Base-by-base conservation (phyloP, 139 green algal species). In the Microglena sp. region DNA sequence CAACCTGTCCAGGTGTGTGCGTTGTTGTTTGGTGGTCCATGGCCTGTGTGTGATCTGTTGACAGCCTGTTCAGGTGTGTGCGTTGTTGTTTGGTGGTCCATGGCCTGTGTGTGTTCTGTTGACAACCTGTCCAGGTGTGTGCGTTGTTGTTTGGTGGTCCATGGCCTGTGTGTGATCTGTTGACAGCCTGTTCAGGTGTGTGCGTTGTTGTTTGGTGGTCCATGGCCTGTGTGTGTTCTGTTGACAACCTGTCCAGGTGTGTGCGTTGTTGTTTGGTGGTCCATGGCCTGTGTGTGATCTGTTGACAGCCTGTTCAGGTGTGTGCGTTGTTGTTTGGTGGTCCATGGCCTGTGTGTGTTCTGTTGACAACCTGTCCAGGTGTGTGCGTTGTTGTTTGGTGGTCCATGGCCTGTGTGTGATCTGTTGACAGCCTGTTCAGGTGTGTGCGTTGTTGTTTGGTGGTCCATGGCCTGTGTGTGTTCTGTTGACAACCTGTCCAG, bases 351-450 rank as follows among this genome's bases (percentile, higher is more conserved):
- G n/a, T n/a, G n/a, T n/a, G n/a, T n/a, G n/a, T n/a, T n/a, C n/a
- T n/a, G n/a, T 74, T 71, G 72, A 78, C 28, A 60, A 54, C 40
- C 31, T 78, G 55, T 63, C 55, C 31, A 40, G 57, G 55, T 71
- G 29, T 63, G 63, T 59, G 28, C 5, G 29, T 59, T 24, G 26
- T 18, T 26, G 21, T 59, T 6, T 59, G 50, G n/a, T n/a, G n/a
- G n/a, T n/a, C n/a, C n/a, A n/a, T n/a, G n/a, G n/a, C n/a, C n/a
- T n/a, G n/a, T n/a, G n/a, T n/a, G n/a, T n/a, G n/a, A n/a, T n/a
- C n/a, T n/a, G n/a, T 74, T 71, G 72, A 78, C 28, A 60, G 60
- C 40, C 31, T 78, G 55, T 63, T 61, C 31, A 40, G 57, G 55
- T 71, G 29, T 63, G 63, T 59, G 28, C 5, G 29, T 59, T 24